Percentiles rank a stretch among this genome's conserved stretches.
phyloP scores from a whole-genome alignment of 495 filamentous ascomycete species.

The Tuber umbilicatum region DNA sequence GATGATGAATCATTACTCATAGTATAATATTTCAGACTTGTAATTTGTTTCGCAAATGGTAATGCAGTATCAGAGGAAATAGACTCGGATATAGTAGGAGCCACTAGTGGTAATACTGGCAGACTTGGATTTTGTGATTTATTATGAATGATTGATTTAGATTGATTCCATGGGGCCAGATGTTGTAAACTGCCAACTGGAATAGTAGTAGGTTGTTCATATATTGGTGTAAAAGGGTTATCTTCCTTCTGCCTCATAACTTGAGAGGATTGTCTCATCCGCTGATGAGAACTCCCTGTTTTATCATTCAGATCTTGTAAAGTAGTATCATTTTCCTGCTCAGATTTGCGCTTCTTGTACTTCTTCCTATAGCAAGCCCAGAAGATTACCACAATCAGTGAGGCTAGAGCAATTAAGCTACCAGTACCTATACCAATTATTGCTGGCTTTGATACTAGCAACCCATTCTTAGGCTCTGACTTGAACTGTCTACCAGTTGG shows the following conservation, averaged over 20 bases:
- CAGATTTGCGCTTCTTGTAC: neutral
- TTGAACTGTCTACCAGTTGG: no score
- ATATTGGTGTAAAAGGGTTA: neutral
- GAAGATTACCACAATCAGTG: neutral
- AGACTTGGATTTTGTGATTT: no score
- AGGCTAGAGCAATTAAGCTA: neutral
- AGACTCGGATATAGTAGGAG: neutral
- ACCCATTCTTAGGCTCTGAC: no score
- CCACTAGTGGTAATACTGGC: no score
- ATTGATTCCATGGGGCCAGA: neutral
- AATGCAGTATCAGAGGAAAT: no score
- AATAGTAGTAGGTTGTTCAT: neutral
- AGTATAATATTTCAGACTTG: no score
- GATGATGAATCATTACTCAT: no score
- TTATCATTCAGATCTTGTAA: neutral
- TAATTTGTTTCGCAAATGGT: no score
- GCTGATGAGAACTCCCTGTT: no score
- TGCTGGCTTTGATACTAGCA: neutral
- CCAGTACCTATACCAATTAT: neutral
- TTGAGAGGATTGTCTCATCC: neutral
- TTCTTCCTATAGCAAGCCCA: neutral
- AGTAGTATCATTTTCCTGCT: neutral
- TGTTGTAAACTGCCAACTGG: neutral
- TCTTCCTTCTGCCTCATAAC: neutral
- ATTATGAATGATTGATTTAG: no score